Evolutionary conservation across 2,329 filamentous ascomycete genomes (phyloP).

Genomic region (Cytospora piceae): DNA sequence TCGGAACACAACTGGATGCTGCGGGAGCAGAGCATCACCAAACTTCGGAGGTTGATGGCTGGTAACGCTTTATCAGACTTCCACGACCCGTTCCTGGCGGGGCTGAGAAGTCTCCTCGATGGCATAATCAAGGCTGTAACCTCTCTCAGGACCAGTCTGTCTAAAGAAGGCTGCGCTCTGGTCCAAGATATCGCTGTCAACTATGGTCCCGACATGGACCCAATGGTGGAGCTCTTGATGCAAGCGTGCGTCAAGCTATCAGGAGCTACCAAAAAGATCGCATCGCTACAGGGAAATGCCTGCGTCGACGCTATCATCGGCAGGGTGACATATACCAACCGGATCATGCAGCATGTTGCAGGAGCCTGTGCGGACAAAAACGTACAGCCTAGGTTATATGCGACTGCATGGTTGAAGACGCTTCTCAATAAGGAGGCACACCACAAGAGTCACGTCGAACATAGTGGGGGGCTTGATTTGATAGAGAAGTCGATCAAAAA

Average conservation of each 20-base stretch:
- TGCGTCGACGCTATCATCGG: constrained; percentile 82
- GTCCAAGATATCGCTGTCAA: constrained; percentile 82
- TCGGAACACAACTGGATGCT: constrained; percentile 89
- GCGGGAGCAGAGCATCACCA: constrained; percentile 78
- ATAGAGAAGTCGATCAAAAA: constrained; percentile 89
- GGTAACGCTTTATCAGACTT: constrained; percentile 85
- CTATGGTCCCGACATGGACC: constrained; percentile 78
- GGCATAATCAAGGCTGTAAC: constrained; percentile 85
- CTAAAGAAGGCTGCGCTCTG: constrained; percentile 80
- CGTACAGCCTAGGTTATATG: constrained; percentile 79
- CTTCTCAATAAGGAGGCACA: constrained; percentile 75
- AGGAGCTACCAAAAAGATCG: constrained; percentile 89
- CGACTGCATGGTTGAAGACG: constrained; percentile 81
- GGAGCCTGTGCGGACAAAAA: constrained; percentile 90
- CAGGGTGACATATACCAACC: constrained; percentile 76
- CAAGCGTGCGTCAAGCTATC: constrained; percentile 89
- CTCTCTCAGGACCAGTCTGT: constrained; percentile 87
- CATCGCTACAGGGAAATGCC: constrained; percentile 77
- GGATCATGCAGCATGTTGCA: constrained; percentile 85
- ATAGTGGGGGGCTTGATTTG: constrained; percentile 78
- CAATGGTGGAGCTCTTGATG: constrained; percentile 87
- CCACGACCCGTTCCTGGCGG: constrained; percentile 68
- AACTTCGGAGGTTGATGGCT: constrained; percentile 75
- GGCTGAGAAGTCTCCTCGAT: constrained; percentile 76
- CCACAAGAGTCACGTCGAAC: constrained; percentile 83